A percentile compares a stretch with the other conserved stretches of the same genome.
Evolutionary conservation across 1,139 yeast genomes (phyloP).

Genomic region (Pneumocystis jirovecii): DNA sequence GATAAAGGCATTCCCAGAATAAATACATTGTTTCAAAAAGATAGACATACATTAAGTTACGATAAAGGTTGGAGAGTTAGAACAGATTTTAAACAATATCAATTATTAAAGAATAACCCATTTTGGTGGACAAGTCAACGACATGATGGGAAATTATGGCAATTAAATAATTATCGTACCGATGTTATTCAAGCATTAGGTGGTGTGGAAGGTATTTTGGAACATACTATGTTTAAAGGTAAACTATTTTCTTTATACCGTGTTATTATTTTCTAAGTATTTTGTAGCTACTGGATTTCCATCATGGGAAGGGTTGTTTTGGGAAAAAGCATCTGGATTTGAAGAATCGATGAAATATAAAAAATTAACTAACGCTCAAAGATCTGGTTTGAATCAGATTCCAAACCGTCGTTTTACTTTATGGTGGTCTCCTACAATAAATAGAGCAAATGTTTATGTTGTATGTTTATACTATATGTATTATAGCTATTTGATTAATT

Average conservation of each 20-base stretch:
- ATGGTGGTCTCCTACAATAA: constrained; percentile 99
- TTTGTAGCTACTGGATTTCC: constrained; percentile 76
- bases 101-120: constrained; percentile 60
- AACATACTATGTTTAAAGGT: constrained; percentile 72
- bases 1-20: constrained; percentile 94
- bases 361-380: constrained; percentile 90
- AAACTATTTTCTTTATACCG: background rate
- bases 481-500: background rate
- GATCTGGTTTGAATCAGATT: constrained; percentile 93
- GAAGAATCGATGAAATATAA: constrained; percentile 92
- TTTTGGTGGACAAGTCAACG: constrained; percentile 94
- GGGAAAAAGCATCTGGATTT: constrained; percentile 79
- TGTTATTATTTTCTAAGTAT: background rate
- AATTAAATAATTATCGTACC: constrained; percentile 76
- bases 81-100: constrained; percentile 59
- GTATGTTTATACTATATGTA: background rate
- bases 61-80: constrained; percentile 78
- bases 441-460: constrained; percentile 93
- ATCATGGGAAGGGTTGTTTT: constrained; percentile 96
- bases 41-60: constrained; percentile 83
- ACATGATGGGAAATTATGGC: constrained; percentile 96
- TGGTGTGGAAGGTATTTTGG: constrained; percentile 90
- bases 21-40: constrained; percentile 87
- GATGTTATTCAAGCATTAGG: constrained; percentile 96
- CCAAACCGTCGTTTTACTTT: constrained; percentile 93